A percentile compares a stretch with the other conserved stretches of the same genome.
phyloP scores from a whole-genome alignment of 192 early-diverging fungal species.

The Helicostylum pulchrum region DNA sequence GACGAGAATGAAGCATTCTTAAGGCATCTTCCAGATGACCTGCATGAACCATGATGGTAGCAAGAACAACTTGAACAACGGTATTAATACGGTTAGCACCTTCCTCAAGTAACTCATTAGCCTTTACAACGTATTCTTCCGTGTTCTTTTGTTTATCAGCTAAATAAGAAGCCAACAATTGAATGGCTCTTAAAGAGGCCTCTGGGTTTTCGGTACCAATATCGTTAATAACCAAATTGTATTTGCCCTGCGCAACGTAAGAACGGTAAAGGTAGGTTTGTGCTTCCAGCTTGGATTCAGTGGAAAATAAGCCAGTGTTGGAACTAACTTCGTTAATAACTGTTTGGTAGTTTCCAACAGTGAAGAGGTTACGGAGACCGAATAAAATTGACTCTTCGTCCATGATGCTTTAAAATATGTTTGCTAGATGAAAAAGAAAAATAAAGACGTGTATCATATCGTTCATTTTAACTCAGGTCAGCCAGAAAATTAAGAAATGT shows the following conservation, averaged over 20 bases:
- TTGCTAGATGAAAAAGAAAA: neutral
- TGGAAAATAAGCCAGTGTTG: constrained; percentile 29
- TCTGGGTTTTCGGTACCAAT: constrained; percentile 44
- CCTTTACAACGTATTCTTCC: constrained; percentile 47
- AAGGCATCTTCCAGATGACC: constrained; percentile 73
- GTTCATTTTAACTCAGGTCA: too few relatives aligned
- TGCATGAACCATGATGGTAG: constrained; percentile 57
- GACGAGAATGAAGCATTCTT: constrained; percentile 57
- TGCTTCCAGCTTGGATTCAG: constrained; percentile 51
- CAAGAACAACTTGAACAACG: constrained; percentile 63
- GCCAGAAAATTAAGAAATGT: too few relatives aligned
- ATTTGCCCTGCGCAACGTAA: constrained; percentile 74
- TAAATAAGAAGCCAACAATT: constrained; percentile 59
- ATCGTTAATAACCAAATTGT: constrained; percentile 64
- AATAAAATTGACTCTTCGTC: constrained; percentile 58
- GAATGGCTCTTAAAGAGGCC: constrained; percentile 64
- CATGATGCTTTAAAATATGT: constrained; percentile 23
- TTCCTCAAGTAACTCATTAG: constrained; percentile 49
- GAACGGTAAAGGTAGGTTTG: constrained; percentile 76
- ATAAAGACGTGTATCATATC: too few relatives aligned
- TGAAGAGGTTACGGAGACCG: constrained; percentile 67
- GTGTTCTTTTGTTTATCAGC: constrained; percentile 47
- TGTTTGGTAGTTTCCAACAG: constrained; percentile 70
- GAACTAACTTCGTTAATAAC: constrained; percentile 63
- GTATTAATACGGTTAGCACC: constrained; percentile 47